Evolutionary conservation across 352 stramenopile species (phyloP).

Genomic region (Pythium scleroteichum): DNA sequence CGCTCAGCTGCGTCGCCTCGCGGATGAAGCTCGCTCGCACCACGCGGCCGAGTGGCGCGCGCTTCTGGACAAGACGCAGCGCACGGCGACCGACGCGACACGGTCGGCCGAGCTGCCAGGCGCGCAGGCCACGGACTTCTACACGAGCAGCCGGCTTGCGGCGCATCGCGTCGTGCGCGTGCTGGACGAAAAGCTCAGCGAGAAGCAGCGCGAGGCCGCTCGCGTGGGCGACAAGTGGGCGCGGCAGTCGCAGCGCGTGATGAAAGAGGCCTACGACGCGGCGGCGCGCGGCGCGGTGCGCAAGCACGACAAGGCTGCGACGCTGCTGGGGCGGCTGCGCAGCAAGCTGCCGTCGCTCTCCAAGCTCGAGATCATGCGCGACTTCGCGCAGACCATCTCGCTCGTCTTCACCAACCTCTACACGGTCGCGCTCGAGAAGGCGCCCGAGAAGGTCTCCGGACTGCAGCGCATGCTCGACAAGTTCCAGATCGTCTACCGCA

Average conservation of each 20-base stretch:
- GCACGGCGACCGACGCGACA: background rate
- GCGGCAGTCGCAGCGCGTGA: too few species aligned
- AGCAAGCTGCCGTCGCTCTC: slow-evolving; percentile 37
- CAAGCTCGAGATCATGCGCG: slow-evolving; percentile 45
- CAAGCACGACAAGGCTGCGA: background rate
- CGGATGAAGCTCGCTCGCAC: background rate
- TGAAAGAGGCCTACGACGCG: slow-evolving; percentile 7
- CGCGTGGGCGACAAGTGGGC: background rate
- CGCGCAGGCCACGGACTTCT: slow-evolving; percentile 3
- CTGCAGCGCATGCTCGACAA: slow-evolving; percentile 5
- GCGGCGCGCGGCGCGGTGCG: slow-evolving; percentile 5
- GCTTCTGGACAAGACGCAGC: slow-evolving; percentile 18
- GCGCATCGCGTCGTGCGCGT: background rate
- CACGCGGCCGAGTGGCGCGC: slow-evolving; percentile 21
- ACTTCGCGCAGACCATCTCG: slow-evolving; percentile 44
- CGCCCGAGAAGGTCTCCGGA: slow-evolving; percentile 14
- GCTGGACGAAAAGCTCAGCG: background rate
- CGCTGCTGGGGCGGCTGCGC: slow-evolving; percentile 11
- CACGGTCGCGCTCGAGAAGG: slow-evolving; percentile 25
- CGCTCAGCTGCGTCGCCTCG: slow-evolving; percentile 4
- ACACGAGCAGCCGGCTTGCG: background rate
- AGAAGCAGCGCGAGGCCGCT: background rate
- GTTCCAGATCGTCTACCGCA: slow-evolving; percentile 25
- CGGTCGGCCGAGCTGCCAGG: background rate
- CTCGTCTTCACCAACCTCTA: slow-evolving; percentile 51